Evolutionary conservation across 192 early-diverging fungal genomes (phyloP).

Genomic region (Coemansia asiatica): DNA sequence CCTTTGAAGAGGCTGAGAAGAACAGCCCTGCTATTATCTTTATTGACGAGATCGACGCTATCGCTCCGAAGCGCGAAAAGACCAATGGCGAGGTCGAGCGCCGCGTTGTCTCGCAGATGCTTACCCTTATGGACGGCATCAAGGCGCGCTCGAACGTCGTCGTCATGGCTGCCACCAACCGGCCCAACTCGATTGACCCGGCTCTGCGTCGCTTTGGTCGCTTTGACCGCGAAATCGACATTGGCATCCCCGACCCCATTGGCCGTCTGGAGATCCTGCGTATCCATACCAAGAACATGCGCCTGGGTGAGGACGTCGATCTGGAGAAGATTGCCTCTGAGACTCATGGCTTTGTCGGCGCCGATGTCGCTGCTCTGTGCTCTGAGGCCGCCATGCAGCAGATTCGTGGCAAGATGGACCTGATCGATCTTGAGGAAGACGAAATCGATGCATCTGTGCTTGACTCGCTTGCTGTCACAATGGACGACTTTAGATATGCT

Average conservation of each 20-base stretch:
- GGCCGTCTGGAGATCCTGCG: constrained; percentile 98
- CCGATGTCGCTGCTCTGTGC: constrained; percentile 95
- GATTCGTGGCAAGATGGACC: constrained; percentile 99
- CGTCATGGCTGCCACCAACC: constrained; percentile 99
- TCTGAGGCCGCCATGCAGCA: constrained; percentile 99
- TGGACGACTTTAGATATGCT: constrained; percentile 97
- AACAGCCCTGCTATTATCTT: constrained; percentile 98
- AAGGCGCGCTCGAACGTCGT: constrained; percentile 97
- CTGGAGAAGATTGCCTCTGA: constrained; percentile 95
- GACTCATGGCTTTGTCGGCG: constrained; percentile 97
- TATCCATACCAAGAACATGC: constrained; percentile 99
- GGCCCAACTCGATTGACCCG: constrained; percentile 97
- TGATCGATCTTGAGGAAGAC: constrained; percentile 97
- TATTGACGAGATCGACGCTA: constrained; percentile 99
- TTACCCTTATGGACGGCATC: constrained; percentile 98
- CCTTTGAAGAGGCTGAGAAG: constrained; percentile 98
- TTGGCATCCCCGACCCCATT: constrained; percentile 98
- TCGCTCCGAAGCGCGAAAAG: constrained; percentile 99
- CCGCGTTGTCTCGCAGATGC: constrained; percentile 95
- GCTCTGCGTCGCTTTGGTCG: constrained; percentile 98
- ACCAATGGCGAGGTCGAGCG: constrained; percentile 99
- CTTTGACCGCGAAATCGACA: constrained; percentile 98
- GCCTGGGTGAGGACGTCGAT: constrained; percentile 94
- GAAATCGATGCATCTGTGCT: constrained; percentile 97
- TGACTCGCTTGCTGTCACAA: constrained; percentile 91